Evolutionary conservation across 768 basidiomycete species (phyloP), one percentile per base, ranked within the genome.

Genomic region (Tylopilus rubrobrunneus): DNA sequence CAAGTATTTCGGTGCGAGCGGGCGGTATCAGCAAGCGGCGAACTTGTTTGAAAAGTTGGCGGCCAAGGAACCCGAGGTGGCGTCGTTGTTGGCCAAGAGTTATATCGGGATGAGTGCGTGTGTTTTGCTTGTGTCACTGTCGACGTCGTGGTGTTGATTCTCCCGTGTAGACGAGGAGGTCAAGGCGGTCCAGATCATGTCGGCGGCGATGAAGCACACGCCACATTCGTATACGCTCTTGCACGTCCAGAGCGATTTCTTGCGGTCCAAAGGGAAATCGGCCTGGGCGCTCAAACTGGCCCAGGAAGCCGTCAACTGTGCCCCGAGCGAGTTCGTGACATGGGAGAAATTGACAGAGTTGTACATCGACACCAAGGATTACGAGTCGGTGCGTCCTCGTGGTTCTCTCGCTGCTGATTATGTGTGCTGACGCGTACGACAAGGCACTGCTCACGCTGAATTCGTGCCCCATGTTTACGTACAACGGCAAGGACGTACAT

Each of bases 381-480:
- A 80, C 67, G 92, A 97, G 64, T 86, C 88, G 50, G 75, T 76
- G 51, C 27, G 55, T 52, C 17, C 11, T 37, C 15, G 33, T 28
- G 15, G 12, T 10, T 7, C 3, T 4, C 10, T 28, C 23, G 37
- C n/a, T 4, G 34, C 36, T 17, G 44, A 8, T 14, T n/a, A 31
- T 4, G 45, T 25, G 51, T 21, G 39, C 15, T 47, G 41, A 48
- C 23, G 27, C 28, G 1, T 14, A 8, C 45, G 7, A 25, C 17
- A 9, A 78, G 78, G 93, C 94, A 0, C 76, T 98, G 14, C 76
- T 98, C 40, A 97, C 96, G 1, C 82, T 98, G 46, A 98, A 98
- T 67, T 98, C 95, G n/a, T 98, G 97, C 74, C 95, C 96, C 3
- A 98, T 99, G 97, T 99, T 99, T 73, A 98, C 97, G 8, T 98